Conservation (phyloP, 805 yeast species). For the Yarrowia sp. region DNA sequence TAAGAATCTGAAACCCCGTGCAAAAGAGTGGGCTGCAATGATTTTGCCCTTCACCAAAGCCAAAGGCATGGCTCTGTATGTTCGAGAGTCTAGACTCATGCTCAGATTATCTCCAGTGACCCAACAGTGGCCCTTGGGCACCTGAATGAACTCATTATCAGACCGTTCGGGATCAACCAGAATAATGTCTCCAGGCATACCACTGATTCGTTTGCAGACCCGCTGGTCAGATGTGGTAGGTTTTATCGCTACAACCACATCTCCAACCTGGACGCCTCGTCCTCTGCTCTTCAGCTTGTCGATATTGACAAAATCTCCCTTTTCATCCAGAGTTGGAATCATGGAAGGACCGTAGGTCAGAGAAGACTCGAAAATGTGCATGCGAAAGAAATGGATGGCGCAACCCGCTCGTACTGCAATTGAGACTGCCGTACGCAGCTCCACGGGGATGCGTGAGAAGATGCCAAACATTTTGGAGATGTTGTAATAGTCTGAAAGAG, state of each 20-base stretch:
- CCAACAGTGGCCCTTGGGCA: slow-evolving; percentile 97
- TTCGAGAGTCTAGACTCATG: slow-evolving; percentile 86
- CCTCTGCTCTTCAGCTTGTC: slow-evolving; percentile 70
- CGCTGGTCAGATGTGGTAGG: slow-evolving; percentile 87
- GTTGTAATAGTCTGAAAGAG: neutral
- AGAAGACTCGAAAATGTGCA: slow-evolving; percentile 72
- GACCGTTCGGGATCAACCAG: slow-evolving; percentile 64
- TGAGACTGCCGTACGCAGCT: slow-evolving; percentile 43
- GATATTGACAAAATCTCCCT: slow-evolving; percentile 82
- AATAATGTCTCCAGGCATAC: slow-evolving; percentile 93
- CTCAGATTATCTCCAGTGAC: slow-evolving; percentile 93
- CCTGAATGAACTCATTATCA: slow-evolving; percentile 62
- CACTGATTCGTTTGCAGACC: slow-evolving; percentile 92
- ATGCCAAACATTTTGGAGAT: neutral
- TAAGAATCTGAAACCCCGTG: slow-evolving; percentile 23
- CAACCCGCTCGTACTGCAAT: slow-evolving; percentile 51
- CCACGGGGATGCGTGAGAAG: slow-evolving; percentile 36
- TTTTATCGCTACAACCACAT: slow-evolving; percentile 83
- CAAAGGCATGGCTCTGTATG: slow-evolving; percentile 89
- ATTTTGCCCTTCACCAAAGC: slow-evolving; percentile 88
- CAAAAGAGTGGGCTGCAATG: slow-evolving; percentile 57
- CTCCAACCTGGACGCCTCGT: slow-evolving; percentile 75
- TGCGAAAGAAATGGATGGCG: slow-evolving; percentile 65
- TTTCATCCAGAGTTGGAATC: slow-evolving; percentile 84
- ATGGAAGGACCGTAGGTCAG: slow-evolving; percentile 92